Evolutionary conservation across 2,329 filamentous ascomycete species (phyloP), one percentile per base, ranked within the genome.

Genomic region (Colletotrichum noveboracense): DNA sequence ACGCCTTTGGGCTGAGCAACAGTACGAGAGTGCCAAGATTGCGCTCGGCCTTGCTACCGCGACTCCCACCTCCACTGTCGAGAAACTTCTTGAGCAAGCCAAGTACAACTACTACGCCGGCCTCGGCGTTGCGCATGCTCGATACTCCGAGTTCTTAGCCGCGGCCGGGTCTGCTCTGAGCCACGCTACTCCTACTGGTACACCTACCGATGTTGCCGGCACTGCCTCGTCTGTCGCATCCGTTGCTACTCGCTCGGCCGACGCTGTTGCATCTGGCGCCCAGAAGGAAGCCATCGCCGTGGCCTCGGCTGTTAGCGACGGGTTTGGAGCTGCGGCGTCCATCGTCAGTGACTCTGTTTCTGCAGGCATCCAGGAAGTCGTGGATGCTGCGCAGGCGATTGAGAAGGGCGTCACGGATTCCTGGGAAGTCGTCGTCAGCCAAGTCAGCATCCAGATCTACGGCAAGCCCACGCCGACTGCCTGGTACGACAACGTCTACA

Each of bases 91-190:
- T 81, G 91, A 88, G 81, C 93, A 88, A 86, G 93, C 90, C 61
- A 90, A 88, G 78, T 85, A 89, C 78, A 90, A 92, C 80, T 96
- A 96, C 83, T 96, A 95, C 79, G 93, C 95, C 77, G 94, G 93
- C 13, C 84, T 97, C 28, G 95, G 95, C 32, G 84, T 95, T 60
- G 95, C 95, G 1, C 94, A 97, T 80, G 94, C 93, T 58, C 91
- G 93, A 48, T 97, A 97, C 83, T 92, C 93, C 7, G 93, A 93
- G 66, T 96, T 97, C 80, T 78, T 97, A 3, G 88, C 89, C 14
- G 92, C 93, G 6, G 95, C 94, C 9, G 95, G 94, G 12, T 92
- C 90, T 43, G 94, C 93, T 24, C 87, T 95, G 55, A 93, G 91
- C 71, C 88, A 87, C 3, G 76, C 89, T 52, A 90, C 89, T 1